Base-by-base conservation (phyloP, 1,139 yeast species). In the Scheffersomyces cryptocercus region DNA sequence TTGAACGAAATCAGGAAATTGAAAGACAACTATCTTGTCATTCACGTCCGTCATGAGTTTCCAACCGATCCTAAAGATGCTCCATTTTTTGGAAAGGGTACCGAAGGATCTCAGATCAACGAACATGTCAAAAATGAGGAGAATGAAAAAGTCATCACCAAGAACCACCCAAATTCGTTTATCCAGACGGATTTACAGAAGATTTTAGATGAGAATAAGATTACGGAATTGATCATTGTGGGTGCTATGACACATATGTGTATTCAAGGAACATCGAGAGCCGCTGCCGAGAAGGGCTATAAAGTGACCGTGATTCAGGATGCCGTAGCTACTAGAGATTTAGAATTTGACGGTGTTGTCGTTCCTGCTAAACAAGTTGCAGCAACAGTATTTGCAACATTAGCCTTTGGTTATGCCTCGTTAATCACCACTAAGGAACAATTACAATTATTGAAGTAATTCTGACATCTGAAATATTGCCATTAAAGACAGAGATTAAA, bases 211-310 rank as follows among this genome's bases (percentile, higher is more conserved):
- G 37, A 36, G 1, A 36, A 40, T 28, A 37, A 33, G 15, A 30
- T 43, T n/a, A 30, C n/a, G 7, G 41, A 43, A 9, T 12, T 43
- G n/a, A 24, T 37, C 4, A 34, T 43, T 36, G 41, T 43, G 11
- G 46, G 46, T 2, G 46, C 46, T 2, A 43, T 43, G 46, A 16
- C 46, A 4, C 41, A 43, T 28, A 12, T 43, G n/a, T 43, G 46
- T 33, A 36, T 43, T 13, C 46, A 40, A 24, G 46, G 46, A 7
- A 40, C 46, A 5, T 9, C 41, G 20, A 40, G 46, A 20, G 43
- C 31, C 15, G 46, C 46, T 20, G 28, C 44, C 10, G 46, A 43
- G 29, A 30, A 36, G 30, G 46, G 46, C 16, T 43, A 40, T 30
- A 37, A 40, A 9, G 44, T 35, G 5, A 40, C 46, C 24, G 44